A percentile compares a stretch with the other conserved stretches of the same genome.
Conservation (phyloP, 169 alveolate genomes). For the Eimeria falciformis region DNA sequence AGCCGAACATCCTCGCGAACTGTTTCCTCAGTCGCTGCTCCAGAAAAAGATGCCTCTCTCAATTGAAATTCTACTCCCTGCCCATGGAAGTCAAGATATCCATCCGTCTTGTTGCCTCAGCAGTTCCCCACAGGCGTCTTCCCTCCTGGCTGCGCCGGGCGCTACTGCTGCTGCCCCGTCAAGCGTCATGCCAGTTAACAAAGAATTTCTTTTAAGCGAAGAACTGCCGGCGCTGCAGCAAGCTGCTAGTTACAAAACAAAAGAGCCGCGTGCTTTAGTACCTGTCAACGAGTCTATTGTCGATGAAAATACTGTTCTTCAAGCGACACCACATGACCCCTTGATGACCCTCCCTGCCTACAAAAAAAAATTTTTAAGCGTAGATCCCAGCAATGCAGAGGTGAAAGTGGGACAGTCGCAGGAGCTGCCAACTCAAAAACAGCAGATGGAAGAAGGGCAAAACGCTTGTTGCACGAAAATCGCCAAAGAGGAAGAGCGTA, state of each 20-base stretch:
- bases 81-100: background rate
- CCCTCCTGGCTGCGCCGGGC: background rate
- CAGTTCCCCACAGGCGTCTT: background rate
- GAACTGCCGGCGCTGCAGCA: too few relatives aligned
- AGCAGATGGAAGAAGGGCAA: background rate
- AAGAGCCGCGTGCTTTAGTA: too few relatives aligned
- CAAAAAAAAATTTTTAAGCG: constrained; percentile 26
- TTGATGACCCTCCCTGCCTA: constrained; percentile 4
- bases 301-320: too few relatives aligned
- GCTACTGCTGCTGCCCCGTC: background rate
- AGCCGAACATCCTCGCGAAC: constrained; percentile 56
- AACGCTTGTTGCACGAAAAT: background rate
- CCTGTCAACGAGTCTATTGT: too few relatives aligned
- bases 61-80: background rate
- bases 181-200: background rate
- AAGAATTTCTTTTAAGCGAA: too few relatives aligned
- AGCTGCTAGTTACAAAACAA: too few relatives aligned
- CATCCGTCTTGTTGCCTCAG: background rate
- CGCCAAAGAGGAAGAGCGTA: background rate
- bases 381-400: background rate
- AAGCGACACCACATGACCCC: background rate
- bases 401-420: background rate
- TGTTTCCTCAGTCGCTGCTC: constrained; percentile 55
- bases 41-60: constrained; percentile 9
- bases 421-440: background rate